Percentiles rank a stretch among this genome's conserved stretches.
Evolutionary conservation across 2,329 filamentous ascomycete genomes (phyloP).

Genomic region (Arachnomyces sp.): DNA sequence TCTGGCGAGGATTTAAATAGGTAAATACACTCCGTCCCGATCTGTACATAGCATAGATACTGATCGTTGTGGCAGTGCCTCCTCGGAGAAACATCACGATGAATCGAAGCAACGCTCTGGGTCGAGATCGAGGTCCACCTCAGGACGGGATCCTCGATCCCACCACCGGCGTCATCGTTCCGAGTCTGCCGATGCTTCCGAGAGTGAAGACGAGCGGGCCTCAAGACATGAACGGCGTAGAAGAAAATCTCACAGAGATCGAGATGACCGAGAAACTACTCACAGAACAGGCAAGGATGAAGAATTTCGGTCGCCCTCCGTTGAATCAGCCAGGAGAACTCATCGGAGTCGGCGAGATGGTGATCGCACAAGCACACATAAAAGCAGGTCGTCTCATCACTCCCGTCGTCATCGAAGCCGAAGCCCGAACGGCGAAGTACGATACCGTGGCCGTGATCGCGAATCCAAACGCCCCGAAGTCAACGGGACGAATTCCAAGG

Average conservation of each 20-base stretch:
- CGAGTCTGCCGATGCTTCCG: no score
- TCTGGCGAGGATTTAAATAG: constrained; percentile 10
- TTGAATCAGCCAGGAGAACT: constrained; percentile 16
- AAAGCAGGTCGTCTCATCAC: constrained; percentile 40
- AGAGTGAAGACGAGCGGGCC: no score
- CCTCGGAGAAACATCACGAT: constrained; percentile 30
- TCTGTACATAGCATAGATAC: no score
- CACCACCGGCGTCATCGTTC: no score
- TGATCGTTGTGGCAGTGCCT: constrained; percentile 10
- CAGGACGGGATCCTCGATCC: no score
- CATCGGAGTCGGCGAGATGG: constrained; percentile 45
- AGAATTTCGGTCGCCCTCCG: constrained; percentile 30
- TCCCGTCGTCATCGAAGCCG: constrained; percentile 44
- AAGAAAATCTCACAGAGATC: no score
- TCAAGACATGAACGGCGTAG: no score
- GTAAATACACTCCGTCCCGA: no score
- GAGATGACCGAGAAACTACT: no score
- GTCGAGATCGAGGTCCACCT: no score
- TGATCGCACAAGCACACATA: constrained; percentile 43
- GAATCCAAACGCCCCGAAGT: constrained; percentile 12
- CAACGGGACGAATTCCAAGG: constrained; percentile 15
- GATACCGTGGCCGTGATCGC: constrained; percentile 32
- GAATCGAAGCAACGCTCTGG: constrained; percentile 5
- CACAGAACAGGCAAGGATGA: no score
- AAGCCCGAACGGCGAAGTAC: constrained; percentile 28